Conservation (phyloP, 805 yeast genomes). For the Tetrapisispora taiwanensis region DNA sequence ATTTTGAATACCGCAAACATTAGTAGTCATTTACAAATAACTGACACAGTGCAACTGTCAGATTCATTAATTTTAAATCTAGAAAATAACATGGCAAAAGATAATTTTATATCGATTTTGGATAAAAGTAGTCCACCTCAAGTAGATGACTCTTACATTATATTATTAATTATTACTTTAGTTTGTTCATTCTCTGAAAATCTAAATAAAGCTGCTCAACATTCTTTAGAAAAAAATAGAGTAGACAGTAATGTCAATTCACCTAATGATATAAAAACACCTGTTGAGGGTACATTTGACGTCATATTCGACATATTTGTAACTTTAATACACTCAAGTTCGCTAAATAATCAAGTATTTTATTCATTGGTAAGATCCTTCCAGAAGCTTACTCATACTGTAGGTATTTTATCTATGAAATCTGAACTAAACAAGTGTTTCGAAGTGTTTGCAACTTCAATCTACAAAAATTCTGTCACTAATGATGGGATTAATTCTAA, state of each 20-base stretch:
- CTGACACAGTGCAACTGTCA: conserved; percentile 26
- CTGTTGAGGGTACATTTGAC: conserved; percentile 32
- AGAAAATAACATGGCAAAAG: conserved; percentile 37
- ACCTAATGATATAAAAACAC: conserved; percentile 2
- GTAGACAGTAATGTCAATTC: neutral
- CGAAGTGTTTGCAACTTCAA: conserved; percentile 35
- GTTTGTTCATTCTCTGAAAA: conserved; percentile 57
- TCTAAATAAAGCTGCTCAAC: conserved; percentile 26
- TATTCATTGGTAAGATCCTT: conserved; percentile 58
- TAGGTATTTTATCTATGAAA: conserved; percentile 59
- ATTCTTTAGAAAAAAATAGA: neutral
- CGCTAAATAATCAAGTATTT: conserved; percentile 62
- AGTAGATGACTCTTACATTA: conserved; percentile 51
- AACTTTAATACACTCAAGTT: conserved; percentile 45
- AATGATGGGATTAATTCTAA: conserved; percentile 23
- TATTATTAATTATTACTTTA: conserved; percentile 46
- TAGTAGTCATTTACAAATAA: conserved; percentile 27
- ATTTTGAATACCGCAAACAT: conserved; percentile 27
- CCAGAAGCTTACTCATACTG: conserved; percentile 72
- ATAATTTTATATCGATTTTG: conserved; percentile 59
- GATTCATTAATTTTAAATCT: conserved; percentile 32
- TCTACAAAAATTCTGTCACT: conserved; percentile 27
- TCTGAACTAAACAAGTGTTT: conserved; percentile 50
- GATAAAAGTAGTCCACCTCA: conserved; percentile 76
- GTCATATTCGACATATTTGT: conserved; percentile 37